Evolutionary conservation across 768 basidiomycete genomes (phyloP).

Genomic region (Pilatotrama ljubarskyi): DNA sequence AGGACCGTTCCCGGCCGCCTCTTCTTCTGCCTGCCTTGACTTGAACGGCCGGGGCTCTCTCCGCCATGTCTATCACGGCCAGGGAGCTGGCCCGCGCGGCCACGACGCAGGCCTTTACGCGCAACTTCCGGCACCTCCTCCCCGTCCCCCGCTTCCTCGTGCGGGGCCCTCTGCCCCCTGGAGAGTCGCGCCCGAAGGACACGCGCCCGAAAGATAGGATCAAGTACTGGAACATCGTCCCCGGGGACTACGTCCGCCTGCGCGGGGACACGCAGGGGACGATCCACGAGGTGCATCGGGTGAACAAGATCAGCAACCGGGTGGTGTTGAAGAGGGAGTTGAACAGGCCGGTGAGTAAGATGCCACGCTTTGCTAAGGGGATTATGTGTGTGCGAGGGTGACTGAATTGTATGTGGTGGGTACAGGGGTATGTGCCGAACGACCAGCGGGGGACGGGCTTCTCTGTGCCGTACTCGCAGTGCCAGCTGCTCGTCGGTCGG

Average conservation of each 20-base stretch:
- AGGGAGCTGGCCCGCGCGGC: conserved; percentile 25
- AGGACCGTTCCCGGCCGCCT: background rate
- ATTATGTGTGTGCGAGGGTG: conserved; percentile 7
- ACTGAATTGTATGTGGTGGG: background rate
- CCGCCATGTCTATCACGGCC: conserved; percentile 12
- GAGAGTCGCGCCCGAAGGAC: conserved; percentile 50
- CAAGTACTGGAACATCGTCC: conserved; percentile 85
- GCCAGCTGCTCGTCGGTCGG: conserved; percentile 76
- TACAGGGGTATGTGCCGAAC: conserved; percentile 15
- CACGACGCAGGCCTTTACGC: conserved; percentile 47
- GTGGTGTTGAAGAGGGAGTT: conserved; percentile 51
- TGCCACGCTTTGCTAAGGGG: background rate
- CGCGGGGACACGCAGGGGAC: conserved; percentile 61
- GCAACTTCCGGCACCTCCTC: conserved; percentile 64
- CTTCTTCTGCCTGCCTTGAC: background rate
- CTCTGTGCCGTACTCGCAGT: conserved; percentile 74
- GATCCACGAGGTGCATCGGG: conserved; percentile 68
- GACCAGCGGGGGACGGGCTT: conserved; percentile 26
- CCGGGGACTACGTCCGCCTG: conserved; percentile 76
- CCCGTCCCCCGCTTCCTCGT: conserved; percentile 58
- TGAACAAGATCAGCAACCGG: conserved; percentile 72
- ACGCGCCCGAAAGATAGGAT: conserved; percentile 68
- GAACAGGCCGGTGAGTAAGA: conserved; percentile 32
- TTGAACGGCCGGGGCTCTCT: background rate
- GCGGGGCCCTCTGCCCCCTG: conserved; percentile 10